phyloP scores from a whole-genome alignment of 495 filamentous ascomycete genomes.

The Aspergillus kassunensis region DNA sequence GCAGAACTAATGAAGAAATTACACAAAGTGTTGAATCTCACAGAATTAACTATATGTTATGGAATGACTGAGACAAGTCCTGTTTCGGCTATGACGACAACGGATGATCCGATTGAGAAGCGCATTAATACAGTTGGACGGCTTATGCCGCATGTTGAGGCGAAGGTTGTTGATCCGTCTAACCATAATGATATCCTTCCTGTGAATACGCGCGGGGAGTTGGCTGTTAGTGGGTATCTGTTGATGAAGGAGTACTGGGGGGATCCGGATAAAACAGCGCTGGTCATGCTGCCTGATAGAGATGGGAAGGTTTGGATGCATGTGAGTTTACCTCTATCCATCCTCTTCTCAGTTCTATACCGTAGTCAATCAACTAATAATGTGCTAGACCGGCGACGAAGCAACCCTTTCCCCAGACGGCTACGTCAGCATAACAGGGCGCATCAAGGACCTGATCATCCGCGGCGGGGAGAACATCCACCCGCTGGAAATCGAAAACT shows the following conservation, averaged over 20 bases:
- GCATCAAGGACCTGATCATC: slow-evolving; percentile 91
- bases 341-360: neutral
- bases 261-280: slow-evolving; percentile 61
- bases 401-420: slow-evolving; percentile 74
- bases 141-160: slow-evolving; percentile 75
- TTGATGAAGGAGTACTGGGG: slow-evolving; percentile 91
- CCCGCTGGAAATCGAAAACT: slow-evolving; percentile 90
- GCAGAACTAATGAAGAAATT: slow-evolving; percentile 79
- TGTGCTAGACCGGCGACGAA: slow-evolving; percentile 75
- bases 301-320: slow-evolving; percentile 68
- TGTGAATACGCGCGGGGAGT: slow-evolving; percentile 66
- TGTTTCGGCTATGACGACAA: slow-evolving; percentile 87
- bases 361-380: neutral
- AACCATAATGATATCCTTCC: slow-evolving; percentile 57
- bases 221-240: slow-evolving; percentile 80
- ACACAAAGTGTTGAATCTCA: slow-evolving; percentile 70
- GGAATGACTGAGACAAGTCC: slow-evolving; percentile 98
- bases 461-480: slow-evolving; percentile 95
- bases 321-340: slow-evolving; percentile 29
- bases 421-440: slow-evolving; percentile 66
- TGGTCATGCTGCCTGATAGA: slow-evolving; percentile 63
- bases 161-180: slow-evolving; percentile 72
- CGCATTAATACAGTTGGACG: slow-evolving; percentile 72
- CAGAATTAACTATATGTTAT: slow-evolving; percentile 90
- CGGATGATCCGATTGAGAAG: slow-evolving; percentile 74